Evolutionary conservation across 2,329 filamentous ascomycete genomes (phyloP), one percentile per base, ranked within the genome.

Genomic region (Aspergillus neoniger): DNA sequence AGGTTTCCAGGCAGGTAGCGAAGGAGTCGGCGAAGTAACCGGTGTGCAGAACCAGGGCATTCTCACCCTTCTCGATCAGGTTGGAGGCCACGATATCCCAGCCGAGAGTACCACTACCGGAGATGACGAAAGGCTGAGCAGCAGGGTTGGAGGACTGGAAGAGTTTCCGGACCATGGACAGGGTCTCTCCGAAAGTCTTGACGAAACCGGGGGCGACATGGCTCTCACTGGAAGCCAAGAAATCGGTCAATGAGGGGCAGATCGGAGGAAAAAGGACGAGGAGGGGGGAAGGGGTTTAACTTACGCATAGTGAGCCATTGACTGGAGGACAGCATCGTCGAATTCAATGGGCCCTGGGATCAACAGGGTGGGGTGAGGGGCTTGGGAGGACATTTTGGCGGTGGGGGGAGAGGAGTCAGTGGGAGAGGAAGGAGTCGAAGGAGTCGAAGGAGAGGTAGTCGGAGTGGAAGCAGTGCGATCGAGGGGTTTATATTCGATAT

Each of bases 291-390:
- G 53, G 25, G 52, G 62, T 36, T 43, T 36, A 44, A 70, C 68
- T 67, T 62, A 75, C 80, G 72, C 81, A 92, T 90, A 96, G 80
- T 96, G 92, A 82, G 90, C 89, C 94, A 97, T 97, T 63, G 92
- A 91, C 78, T 93, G 86, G 55, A 97, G 87, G 63, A 98, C 94
- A 51, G 88, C 92, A 94, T 98, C 94, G 77, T 97, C 94, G 75
- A 97, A 97, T 82, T 98, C 94, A 77, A 98, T 96, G 73, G 95
- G 95, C 65, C 95, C 95, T 53, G 95, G 95, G 74, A 99, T 98
- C 80, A 99, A 87, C 79, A 99, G 83, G 58, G 94, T 89, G 56
- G 86, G 82, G 74, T 89, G 87, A 58, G 83, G 77, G 57, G 84
- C 71, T 79, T 88, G 86, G 58, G 71, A 74, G 43, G 85, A 87